Evolutionary conservation across 2,329 filamentous ascomycete genomes (phyloP), one percentile per base, ranked within the genome.

Genomic region (Alternaria postmessia): DNA sequence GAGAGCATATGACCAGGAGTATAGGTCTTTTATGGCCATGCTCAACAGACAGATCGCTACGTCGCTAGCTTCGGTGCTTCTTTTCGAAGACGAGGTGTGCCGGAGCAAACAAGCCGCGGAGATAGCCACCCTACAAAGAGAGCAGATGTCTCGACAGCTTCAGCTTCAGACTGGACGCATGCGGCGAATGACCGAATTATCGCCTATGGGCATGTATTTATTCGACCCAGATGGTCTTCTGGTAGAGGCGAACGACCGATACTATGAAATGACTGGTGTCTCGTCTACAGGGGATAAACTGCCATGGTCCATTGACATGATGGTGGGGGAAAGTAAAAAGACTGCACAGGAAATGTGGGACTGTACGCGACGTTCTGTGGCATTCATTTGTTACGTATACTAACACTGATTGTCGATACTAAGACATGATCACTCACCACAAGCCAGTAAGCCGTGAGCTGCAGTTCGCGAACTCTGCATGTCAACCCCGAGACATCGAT

Each of bases 251-350:
- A 85, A 85, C 36, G 80, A 82, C 3, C 78, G 79, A 4, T 84
- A 81, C 61, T 84, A 80, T 54, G 80, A 83, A 34, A 81, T 85
- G 78, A 83, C 80, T 0, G 81, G 81, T 0, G 78, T 81, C 39
- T 67, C 70, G 0, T 69, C 78, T 24, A 79, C 81, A 2, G 64
- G 69, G 0, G 70, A 79, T 8, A 75, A 72, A 20, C 76, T 82
- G 24, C 79, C 82, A 65, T 79, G 78, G 0, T 85, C 80, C 75
- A 74, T 80, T 48, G 74, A 80, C 5, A 71, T 79, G 18, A 75
- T 85, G 34, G 66, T 74, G 6, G 78, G 79, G 2, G 71, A 69
- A 24, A 80, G 80, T 30, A 54, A 9, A 49, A 28, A 69, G 3
- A 64, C 63, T 1, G 75, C 80, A 61, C 64, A 76, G 11, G 65